phyloP scores from a whole-genome alignment of 1,284 basidiomycete genomes.

The Vanrija pseudolonga region DNA sequence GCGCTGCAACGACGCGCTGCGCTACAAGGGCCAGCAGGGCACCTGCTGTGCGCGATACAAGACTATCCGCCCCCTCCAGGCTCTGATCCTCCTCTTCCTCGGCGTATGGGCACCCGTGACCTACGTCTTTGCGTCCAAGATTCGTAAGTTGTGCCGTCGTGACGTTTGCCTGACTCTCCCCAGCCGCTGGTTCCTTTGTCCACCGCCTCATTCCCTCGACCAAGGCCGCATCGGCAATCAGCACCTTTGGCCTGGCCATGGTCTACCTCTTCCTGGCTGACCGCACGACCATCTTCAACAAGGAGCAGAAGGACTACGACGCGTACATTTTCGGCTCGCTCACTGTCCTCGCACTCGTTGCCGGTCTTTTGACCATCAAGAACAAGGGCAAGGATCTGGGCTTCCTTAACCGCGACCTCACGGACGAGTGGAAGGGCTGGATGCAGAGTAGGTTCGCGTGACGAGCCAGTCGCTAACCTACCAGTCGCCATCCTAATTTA shows the following conservation, averaged over 20 bases:
- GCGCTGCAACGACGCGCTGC: slow-evolving; percentile 70
- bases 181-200: slow-evolving; percentile 35
- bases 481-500: slow-evolving; percentile 80
- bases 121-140: slow-evolving; percentile 46
- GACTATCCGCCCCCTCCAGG: slow-evolving; percentile 61
- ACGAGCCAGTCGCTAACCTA: not conserved
- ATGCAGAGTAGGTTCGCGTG: slow-evolving; percentile 75
- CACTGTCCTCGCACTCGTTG: slow-evolving; percentile 55
- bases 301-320: slow-evolving; percentile 80
- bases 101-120: slow-evolving; percentile 60
- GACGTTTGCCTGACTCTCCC: not conserved
- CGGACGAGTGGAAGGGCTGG: slow-evolving; percentile 94
- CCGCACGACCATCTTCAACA: slow-evolving; percentile 74
- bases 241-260: slow-evolving; percentile 63
- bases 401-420: slow-evolving; percentile 83
- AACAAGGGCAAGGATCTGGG: slow-evolving; percentile 68
- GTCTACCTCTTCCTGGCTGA: slow-evolving; percentile 71
- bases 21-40: slow-evolving; percentile 67
- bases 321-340: slow-evolving; percentile 64
- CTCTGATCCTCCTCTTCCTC: slow-evolving; percentile 56
- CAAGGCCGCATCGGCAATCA: slow-evolving; percentile 49
- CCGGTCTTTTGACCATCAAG: slow-evolving; percentile 65
- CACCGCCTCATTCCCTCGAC: slow-evolving; percentile 50
- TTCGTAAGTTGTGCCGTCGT: slow-evolving; percentile 12
- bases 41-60: slow-evolving; percentile 80